Conservation (phyloP, 2,329 filamentous ascomycete species). For the Sclerotinia sclerotiorum region DNA sequence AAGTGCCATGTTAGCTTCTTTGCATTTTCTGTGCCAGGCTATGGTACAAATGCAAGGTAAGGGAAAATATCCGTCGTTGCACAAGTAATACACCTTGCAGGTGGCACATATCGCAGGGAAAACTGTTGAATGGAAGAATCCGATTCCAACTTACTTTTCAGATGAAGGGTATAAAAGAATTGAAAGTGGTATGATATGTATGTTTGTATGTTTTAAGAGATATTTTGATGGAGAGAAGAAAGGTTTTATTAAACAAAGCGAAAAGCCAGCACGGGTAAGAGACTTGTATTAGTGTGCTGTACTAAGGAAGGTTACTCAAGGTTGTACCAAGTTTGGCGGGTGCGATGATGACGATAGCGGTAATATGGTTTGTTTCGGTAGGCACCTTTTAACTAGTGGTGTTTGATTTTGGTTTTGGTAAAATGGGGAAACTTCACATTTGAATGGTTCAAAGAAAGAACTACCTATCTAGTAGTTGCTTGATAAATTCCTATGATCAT, state of each 20-base stretch:
- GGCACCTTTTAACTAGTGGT: not conserved
- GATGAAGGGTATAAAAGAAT: not conserved
- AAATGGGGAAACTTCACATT: not conserved
- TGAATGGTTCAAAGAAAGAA: not conserved
- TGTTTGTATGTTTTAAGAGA: not conserved
- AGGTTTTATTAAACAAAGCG: not conserved
- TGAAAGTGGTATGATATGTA: too few species aligned
- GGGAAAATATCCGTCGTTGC: not conserved
- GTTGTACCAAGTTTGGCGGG: not conserved
- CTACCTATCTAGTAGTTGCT: not conserved
- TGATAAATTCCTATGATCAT: not conserved
- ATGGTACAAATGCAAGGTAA: not conserved
- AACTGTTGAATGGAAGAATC: not conserved
- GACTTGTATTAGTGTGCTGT: not conserved
- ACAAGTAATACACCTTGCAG: not conserved
- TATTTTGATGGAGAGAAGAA: not conserved
- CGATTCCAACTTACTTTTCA: not conserved
- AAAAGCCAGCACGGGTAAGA: too few species aligned
- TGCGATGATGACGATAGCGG: slow-evolving; percentile 1
- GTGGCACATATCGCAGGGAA: not conserved
- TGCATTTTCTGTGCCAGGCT: not conserved
- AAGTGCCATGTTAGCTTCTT: slow-evolving; percentile 9
- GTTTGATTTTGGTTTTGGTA: not conserved
- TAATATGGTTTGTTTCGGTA: not conserved
- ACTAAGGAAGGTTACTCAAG: not conserved